Conservation (phyloP, 2,329 filamentous ascomycete genomes). For the Harringtonia aguacate region DNA sequence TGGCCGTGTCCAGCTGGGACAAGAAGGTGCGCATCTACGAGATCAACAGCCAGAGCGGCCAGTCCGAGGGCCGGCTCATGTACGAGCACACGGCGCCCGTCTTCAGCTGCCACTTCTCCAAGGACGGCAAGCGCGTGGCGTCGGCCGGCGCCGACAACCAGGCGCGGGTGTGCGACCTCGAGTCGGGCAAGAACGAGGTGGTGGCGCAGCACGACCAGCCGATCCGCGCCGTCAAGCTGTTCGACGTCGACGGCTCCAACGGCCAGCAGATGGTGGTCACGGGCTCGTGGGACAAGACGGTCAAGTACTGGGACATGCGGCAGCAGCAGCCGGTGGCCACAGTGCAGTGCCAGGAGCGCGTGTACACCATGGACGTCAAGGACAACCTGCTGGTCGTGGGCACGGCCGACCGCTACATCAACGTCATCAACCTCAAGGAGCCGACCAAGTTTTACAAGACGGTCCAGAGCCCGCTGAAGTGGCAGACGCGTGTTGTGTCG, state of each 20-base stretch:
- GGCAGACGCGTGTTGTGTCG: conserved; percentile 91
- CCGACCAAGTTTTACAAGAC: conserved; percentile 93
- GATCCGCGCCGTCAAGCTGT: conserved; percentile 68
- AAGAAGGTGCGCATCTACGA: conserved; percentile 97
- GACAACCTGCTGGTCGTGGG: conserved; percentile 83
- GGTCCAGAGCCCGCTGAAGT: conserved; percentile 90
- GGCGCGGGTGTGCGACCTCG: conserved; percentile 78
- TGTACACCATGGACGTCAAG: conserved; percentile 87
- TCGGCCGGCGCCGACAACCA: conserved; percentile 87
- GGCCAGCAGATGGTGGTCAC: conserved; percentile 78
- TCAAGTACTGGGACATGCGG: conserved; percentile 83
- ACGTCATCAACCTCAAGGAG: conserved; percentile 83
- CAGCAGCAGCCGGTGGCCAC: conserved; percentile 53
- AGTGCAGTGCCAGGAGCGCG: conserved; percentile 60
- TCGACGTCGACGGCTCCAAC: conserved; percentile 56
- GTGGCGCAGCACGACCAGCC: conserved; percentile 79
- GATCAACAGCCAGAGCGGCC: conserved; percentile 58
- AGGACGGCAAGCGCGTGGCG: conserved; percentile 87
- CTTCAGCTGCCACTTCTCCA: conserved; percentile 77
- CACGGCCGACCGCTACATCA: conserved; percentile 92
- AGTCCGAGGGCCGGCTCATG: conserved; percentile 73
- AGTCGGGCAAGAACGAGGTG: conserved; percentile 53
- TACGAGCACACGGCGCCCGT: conserved; percentile 84
- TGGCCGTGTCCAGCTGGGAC: conserved; percentile 92
- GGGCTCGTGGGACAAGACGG: conserved; percentile 82